Evolutionary conservation across 2,329 filamentous ascomycete species (phyloP).

Genomic region (Colletotrichum incanum): DNA sequence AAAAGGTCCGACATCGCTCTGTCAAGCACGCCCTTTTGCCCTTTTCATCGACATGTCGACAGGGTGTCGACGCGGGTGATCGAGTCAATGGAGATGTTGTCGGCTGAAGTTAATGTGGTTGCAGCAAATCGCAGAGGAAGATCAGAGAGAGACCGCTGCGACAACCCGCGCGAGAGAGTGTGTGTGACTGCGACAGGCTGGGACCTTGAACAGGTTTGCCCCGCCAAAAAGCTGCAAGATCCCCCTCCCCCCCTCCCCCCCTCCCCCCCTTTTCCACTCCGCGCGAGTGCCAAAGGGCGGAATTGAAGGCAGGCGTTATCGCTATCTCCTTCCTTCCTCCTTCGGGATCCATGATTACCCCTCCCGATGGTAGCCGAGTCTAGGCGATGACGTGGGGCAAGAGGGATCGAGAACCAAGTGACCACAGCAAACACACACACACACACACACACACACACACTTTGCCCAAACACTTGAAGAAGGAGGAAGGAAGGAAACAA

Average conservation of each 20-base stretch:
- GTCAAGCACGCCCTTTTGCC: slow-evolving; percentile 35
- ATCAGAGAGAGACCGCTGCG: background rate
- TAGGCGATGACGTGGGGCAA: slow-evolving; percentile 40
- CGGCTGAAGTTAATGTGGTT: background rate
- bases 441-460: no score
- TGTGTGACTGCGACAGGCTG: background rate
- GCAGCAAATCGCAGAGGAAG: background rate
- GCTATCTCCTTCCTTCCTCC: slow-evolving; percentile 24
- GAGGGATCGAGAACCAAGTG: background rate
- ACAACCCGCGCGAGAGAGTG: background rate
- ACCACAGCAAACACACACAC: background rate
- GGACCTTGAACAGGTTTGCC: background rate
- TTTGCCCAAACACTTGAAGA: background rate
- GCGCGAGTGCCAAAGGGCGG: slow-evolving; percentile 17
- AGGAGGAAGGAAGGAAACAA: background rate
- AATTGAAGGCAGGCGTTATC: slow-evolving; percentile 33
- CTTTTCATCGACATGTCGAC: slow-evolving; percentile 26
- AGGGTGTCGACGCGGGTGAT: slow-evolving; percentile 7
- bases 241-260: background rate
- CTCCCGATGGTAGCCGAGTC: slow-evolving; percentile 38
- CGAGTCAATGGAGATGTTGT: slow-evolving; percentile 10
- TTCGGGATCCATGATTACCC: background rate
- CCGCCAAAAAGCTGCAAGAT: background rate
- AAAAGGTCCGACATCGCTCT: slow-evolving; percentile 14
- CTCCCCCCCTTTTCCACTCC: slow-evolving; percentile 1